These are phyloP conservation scores for Thinopyrum elongatum DNA, from an alignment of 176 grass and related monocot species.

Conservation along the genomic window DNA sequence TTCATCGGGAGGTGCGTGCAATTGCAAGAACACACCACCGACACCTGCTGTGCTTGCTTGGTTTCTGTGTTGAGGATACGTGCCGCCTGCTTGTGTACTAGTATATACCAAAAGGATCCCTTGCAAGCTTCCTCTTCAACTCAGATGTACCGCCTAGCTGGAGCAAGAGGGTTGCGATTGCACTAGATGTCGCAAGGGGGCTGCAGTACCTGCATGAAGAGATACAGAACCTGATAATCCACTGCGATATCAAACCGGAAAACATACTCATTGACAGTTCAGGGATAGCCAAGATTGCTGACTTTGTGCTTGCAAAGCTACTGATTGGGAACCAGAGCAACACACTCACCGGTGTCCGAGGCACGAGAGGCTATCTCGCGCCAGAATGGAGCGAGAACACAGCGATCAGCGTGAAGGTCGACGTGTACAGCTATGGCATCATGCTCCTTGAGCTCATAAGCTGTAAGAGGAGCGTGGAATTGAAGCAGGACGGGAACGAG, in stretches of 20 bases:
- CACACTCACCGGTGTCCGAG: conserved; percentile 32
- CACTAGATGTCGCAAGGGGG: conserved; percentile 20
- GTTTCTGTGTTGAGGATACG: conserved; percentile 47
- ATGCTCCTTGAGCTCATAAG: conserved; percentile 43
- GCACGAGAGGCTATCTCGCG: conserved; percentile 36
- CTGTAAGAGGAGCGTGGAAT: conserved; percentile 13
- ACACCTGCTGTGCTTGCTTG: conserved; percentile 54
- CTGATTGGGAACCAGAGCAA: conserved; percentile 28
- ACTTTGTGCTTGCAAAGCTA: conserved; percentile 37
- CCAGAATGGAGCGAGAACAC: conserved; percentile 40
- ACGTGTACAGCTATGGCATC: conserved; percentile 39
- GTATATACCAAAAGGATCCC: conserved; percentile 37
- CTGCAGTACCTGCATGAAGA: conserved; percentile 33
- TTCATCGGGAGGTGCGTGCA: background rate
- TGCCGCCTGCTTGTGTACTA: conserved; percentile 54
- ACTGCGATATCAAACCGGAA: conserved; percentile 47
- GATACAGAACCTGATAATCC: conserved; percentile 14
- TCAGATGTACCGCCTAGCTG: conserved; percentile 9
- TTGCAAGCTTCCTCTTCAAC: conserved; percentile 42
- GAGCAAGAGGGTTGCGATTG: conserved; percentile 29
- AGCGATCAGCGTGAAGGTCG: conserved; percentile 24
- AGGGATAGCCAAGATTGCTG: conserved; percentile 34
- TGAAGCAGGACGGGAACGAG: background rate
- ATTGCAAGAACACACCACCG: conserved; percentile 38
- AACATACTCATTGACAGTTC: conserved; percentile 38